Base-by-base conservation (phyloP, 2,329 filamentous ascomycete genomes). In the Stagonosporopsis rhizophila region DNA sequence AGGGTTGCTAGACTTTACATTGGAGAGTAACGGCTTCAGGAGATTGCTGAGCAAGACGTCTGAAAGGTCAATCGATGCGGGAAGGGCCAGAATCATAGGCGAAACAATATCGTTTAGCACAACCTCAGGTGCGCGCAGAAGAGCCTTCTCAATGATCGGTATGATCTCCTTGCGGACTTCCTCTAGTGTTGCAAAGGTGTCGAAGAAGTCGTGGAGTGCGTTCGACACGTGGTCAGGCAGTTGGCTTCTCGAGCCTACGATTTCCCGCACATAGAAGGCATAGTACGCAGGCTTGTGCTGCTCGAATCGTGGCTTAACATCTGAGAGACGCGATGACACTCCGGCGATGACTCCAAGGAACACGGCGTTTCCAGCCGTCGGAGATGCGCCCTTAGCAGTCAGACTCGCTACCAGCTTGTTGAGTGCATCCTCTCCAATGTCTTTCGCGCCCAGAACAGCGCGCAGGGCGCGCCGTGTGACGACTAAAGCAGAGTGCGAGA, bases 91-190 rank as follows among this genome's bases (percentile, higher is more conserved):
- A 56, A 96, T 82, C 41, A 98, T 81, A 12, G 89, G 86, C 6
- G 88, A 85, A 45, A 98, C 79, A 22, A 97, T 82, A 60, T 92
- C 89, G 65, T 89, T 87, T 25, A 98, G 81, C 14, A 96, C 87
- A 39, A 97, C 88, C 77, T 99, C 95, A 1, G 95, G 96, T 7
- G 94, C 89, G 72, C 96, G 86, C 41, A 99, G 79, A 52, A 99
- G 83, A 6, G 90, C 88, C 78, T 96, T 97, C 71, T 99, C 95
- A 14, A 98, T 80, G 0, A 92, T 81, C 8, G 93, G 91, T 22
- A 96, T 82, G 28, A 98, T 71, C 39, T 94, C 86, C 61, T 86
- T 89, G 49, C 86, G 84, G 27, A 98, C 74, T 62, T 97, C 92
- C 22, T 92, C 87, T 15, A 85, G 72, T 0, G 85, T 88, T 34